Conservation (phyloP, 441 rosid species). For the Eruca vesicaria region DNA sequence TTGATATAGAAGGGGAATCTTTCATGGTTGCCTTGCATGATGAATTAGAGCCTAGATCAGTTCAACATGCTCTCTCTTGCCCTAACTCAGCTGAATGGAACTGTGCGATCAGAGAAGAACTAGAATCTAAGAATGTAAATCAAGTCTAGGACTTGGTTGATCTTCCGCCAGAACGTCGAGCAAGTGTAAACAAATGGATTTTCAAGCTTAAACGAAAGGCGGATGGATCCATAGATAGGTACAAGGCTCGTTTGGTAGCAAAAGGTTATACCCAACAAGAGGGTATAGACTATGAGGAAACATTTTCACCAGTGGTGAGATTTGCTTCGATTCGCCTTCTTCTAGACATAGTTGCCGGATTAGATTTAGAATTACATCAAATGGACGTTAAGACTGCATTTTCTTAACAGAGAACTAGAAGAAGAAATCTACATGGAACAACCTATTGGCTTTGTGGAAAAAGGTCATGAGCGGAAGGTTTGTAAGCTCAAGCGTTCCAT, state of each 20-base stretch:
- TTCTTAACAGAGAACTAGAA: background rate
- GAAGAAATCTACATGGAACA: background rate
- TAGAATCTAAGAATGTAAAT: background rate
- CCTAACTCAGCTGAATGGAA: background rate
- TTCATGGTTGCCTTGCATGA: slow-evolving; percentile 7
- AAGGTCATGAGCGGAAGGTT: background rate
- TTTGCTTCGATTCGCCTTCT: slow-evolving; percentile 4
- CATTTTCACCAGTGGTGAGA: background rate
- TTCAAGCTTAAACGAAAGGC: background rate
- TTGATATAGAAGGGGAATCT: too few relatives aligned
- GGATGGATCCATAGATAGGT: background rate
- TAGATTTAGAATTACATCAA: background rate
- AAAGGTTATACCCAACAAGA: background rate
- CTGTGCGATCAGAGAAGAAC: background rate
- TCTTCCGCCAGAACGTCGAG: background rate
- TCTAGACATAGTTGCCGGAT: background rate
- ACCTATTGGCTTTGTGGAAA: background rate
- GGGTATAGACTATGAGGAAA: background rate
- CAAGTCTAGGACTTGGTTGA: background rate
- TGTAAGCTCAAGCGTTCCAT: background rate
- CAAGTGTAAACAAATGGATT: background rate
- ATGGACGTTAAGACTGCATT: background rate
- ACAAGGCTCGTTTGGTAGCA: background rate
- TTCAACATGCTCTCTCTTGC: background rate
- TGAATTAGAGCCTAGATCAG: background rate